A percentile compares a stretch with the other conserved stretches of the same genome.
Evolutionary conservation across 208 protist genomes (phyloP).

Genomic region (Borovskyia barvae): DNA sequence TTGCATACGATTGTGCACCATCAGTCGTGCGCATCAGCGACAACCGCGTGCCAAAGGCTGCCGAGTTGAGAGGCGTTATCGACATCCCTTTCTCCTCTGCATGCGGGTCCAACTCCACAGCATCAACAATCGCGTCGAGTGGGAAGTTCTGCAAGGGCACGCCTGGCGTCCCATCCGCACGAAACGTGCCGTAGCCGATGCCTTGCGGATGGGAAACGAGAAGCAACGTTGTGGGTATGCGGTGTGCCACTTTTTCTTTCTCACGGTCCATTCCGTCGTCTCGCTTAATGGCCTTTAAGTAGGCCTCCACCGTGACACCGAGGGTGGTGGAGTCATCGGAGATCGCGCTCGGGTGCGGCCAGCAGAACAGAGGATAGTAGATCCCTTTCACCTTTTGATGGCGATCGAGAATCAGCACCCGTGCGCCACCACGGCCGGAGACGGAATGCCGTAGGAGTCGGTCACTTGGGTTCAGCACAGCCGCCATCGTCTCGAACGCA

Average conservation of each 20-base stretch:
- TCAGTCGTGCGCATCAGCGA: background rate
- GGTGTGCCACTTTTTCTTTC: background rate
- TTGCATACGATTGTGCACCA: no score
- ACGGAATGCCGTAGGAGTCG: conserved; percentile 71
- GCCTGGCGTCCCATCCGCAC: conserved; percentile 20
- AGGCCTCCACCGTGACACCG: conserved; percentile 53
- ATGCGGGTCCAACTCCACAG: background rate
- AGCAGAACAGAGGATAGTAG: conserved; percentile 66
- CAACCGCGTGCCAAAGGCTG: background rate
- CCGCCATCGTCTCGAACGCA: conserved; percentile 32
- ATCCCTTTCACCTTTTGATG: conserved; percentile 79
- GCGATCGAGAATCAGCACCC: conserved; percentile 82
- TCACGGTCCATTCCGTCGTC: background rate
- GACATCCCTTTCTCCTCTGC: background rate
- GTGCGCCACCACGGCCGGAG: conserved; percentile 46
- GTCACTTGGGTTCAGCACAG: conserved; percentile 46
- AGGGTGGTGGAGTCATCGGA: conserved; percentile 40
- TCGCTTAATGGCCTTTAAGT: conserved; percentile 28
- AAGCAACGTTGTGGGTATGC: conserved; percentile 20
- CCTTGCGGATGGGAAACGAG: conserved; percentile 47
- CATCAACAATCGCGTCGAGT: background rate
- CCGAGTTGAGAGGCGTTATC: background rate
- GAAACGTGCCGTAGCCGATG: conserved; percentile 29
- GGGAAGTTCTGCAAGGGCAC: conserved; percentile 32
- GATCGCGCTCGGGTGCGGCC: conserved; percentile 59